Conservation (phyloP, 306 rosid genomes). For the Cercis canadensis region DNA sequence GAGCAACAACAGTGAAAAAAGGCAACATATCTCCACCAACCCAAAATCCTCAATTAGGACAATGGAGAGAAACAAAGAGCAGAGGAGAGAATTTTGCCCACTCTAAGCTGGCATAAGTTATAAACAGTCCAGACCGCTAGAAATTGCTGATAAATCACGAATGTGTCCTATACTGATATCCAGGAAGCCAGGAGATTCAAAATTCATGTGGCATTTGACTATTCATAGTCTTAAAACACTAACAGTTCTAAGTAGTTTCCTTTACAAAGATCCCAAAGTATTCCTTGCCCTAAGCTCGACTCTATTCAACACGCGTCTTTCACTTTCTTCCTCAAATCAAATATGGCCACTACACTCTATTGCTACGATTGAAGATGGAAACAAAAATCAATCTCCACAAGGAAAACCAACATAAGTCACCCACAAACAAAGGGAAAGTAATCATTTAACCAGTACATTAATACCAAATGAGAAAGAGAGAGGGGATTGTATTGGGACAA, state of each 20-base stretch:
- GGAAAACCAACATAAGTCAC: slow-evolving; percentile 6
- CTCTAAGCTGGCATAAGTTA: slow-evolving; percentile 26
- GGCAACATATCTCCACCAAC: slow-evolving; percentile 32
- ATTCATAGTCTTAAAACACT: slow-evolving; percentile 22
- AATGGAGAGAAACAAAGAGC: slow-evolving; percentile 1
- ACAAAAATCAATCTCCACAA: slow-evolving; percentile 12
- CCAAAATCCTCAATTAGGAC: slow-evolving; percentile 24
- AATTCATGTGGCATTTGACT: slow-evolving; percentile 1
- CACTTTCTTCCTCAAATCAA: slow-evolving; percentile 3
- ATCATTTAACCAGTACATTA: slow-evolving; percentile 20
- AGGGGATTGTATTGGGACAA: slow-evolving; percentile 4
- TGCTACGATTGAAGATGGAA: neutral
- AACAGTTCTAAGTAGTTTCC: slow-evolving; percentile 12
- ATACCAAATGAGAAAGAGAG: neutral
- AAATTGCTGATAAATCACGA: slow-evolving; percentile 24
- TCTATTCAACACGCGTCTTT: neutral
- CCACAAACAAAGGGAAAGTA: slow-evolving; percentile 4
- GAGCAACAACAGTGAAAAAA: slow-evolving; percentile 10
- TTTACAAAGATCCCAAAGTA: slow-evolving; percentile 33
- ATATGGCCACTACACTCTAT: slow-evolving; percentile 22
- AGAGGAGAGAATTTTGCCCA: slow-evolving; percentile 11
- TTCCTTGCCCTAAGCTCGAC: slow-evolving; percentile 30
- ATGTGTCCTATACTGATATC: neutral
- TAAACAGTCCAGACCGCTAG: slow-evolving; percentile 26
- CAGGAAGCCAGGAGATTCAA: slow-evolving; percentile 16